phyloP scores from a whole-genome alignment of 2,329 filamentous ascomycete genomes.

The Hypoxylon sp. region DNA sequence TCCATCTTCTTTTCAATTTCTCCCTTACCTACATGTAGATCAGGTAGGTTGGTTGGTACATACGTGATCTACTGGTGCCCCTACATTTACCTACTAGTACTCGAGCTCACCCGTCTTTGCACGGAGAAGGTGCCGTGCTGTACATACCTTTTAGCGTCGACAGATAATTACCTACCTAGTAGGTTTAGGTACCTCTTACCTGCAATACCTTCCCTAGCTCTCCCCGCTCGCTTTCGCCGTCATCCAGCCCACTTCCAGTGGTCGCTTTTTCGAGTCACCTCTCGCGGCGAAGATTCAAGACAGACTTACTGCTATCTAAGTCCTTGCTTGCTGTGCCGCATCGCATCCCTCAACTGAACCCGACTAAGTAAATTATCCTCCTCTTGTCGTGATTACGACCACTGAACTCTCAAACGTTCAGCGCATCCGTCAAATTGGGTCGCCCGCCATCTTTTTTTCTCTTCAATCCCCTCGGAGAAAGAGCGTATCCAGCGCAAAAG shows the following conservation, averaged over 20 bases:
- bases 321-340: constrained; percentile 26
- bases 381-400: constrained; percentile 21
- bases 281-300: constrained; percentile 32
- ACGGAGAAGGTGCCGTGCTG: constrained; percentile 23
- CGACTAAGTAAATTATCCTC: constrained; percentile 19
- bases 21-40: constrained; percentile 17
- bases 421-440: constrained; percentile 28
- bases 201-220: constrained; percentile 28
- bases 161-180: constrained; percentile 22
- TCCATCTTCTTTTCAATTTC: constrained; percentile 9
- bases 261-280: constrained; percentile 26
- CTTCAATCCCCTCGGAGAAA: constrained; percentile 38
- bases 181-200: constrained; percentile 18
- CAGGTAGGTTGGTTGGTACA: constrained; percentile 20
- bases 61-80: constrained; percentile 33
- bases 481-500: constrained; percentile 32
- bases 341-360: constrained; percentile 29
- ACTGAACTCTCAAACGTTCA: constrained; percentile 22
- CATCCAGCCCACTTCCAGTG: constrained; percentile 37
- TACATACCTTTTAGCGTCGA: constrained; percentile 26
- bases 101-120: constrained; percentile 27
- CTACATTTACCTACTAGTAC: constrained; percentile 40
- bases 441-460: constrained; percentile 27
- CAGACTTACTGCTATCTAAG: constrained; percentile 24
- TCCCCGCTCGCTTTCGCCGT: constrained; percentile 40